Conservation (phyloP, 768 basidiomycete species). For the Tulasnella calospora region DNA sequence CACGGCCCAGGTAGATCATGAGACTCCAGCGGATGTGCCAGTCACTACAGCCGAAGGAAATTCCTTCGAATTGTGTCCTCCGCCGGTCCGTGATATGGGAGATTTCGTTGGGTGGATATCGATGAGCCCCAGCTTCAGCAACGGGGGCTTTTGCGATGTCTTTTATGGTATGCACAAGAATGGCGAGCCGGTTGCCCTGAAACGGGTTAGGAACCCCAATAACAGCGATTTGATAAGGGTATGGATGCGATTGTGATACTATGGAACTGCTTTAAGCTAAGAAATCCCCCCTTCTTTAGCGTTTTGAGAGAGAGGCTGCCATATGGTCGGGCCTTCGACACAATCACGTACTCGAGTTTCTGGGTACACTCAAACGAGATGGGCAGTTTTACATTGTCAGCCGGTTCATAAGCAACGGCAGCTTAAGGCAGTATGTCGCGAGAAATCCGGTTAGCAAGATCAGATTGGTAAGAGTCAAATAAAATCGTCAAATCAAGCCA, state of each 20-base stretch:
- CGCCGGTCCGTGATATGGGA: not conserved
- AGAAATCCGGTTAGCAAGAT: not conserved
- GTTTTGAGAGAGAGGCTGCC: not conserved
- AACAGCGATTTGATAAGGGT: not conserved
- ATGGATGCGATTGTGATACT: not conserved
- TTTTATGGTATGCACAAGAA: not conserved
- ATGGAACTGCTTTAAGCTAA: not conserved
- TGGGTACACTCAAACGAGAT: not conserved
- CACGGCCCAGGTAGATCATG: not conserved
- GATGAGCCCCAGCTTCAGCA: not conserved
- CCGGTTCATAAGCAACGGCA: not conserved
- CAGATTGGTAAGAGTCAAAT: not conserved
- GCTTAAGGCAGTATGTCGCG: not conserved
- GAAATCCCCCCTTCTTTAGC: not conserved
- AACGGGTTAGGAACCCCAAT: not conserved
- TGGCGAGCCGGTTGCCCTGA: not conserved
- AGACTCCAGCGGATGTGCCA: not conserved
- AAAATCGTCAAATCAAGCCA: not conserved
- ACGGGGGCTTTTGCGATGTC: not conserved
- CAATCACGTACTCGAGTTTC: not conserved
- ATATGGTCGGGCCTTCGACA: not conserved
- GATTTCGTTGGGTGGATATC: not conserved
- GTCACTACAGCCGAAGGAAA: not conserved
- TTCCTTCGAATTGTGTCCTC: not conserved
- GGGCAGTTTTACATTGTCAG: not conserved